Evolutionary conservation across 306 rosid genomes (phyloP), one percentile per base, ranked within the genome.

Genomic region (Vachellia collinsii): DNA sequence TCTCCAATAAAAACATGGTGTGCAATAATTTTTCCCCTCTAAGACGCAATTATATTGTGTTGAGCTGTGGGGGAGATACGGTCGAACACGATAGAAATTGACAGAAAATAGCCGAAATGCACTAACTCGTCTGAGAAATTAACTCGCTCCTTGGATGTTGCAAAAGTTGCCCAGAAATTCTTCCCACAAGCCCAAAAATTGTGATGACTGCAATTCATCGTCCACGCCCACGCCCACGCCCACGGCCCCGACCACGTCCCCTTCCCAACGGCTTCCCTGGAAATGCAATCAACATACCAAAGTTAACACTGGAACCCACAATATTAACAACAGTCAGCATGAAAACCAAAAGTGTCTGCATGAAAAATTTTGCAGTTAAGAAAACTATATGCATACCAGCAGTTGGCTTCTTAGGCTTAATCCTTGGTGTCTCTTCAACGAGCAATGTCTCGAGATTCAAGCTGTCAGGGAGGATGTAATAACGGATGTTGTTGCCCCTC

Each of bases 401-500:
- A 36, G 71, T 65, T 65, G 71, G 71, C 71, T 65, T 65, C 25
- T 65, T 65, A 3, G 71, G 71, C 22, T 65, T 65, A 8, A 65
- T n/a, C 47, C 44, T 65, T 12, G 68, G 68, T 12, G 68, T 62
- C 42, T 62, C 68, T 14, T 62, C 68, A 62, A 62, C 68, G 2
- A 62, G 68, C n/a, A 62, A 62, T 0, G 68, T 62, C 42, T 62
- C 68, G 0, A 62, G 39, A 62, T 62, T 62, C 68, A 62, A 62
- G 68, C 68, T 62, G 9, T 62, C 68, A 12, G 68, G 68, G 1
- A 62, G 68, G 41, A 62, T 34, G 6, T 62, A 62, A 20, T 62
- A 62, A 25, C 68, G 68, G 41, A 62, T 62, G 20, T 62, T 62
- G 68, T 62, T 62, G 12, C 68, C 68, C 42, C 68, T 29, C 20